Evolutionary conservation across 805 yeast species (phyloP), one percentile per base, ranked within the genome.

Genomic region (Nakazawaea wyomingensis): DNA sequence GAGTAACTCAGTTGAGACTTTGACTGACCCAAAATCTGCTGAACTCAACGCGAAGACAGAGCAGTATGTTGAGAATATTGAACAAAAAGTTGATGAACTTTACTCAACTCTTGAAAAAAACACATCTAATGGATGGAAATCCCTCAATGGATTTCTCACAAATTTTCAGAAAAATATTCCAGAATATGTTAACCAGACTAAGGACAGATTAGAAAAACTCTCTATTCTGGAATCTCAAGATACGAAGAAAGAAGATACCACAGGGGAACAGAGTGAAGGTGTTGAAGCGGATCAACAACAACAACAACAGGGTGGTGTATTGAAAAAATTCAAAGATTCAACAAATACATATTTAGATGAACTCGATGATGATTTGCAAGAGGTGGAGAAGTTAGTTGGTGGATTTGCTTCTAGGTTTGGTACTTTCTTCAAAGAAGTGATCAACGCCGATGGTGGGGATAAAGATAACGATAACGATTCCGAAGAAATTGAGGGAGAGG

Each of bases 321-420:
- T 49, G 20, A 46, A 52, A 29, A 49, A 53, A 32, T 44, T 62
- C 28, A 60, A 57, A 29, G 59, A 57, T 36, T 61, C 68, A 48
- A 80, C 89, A 6, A 87, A 84, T 51, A 71, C 70, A 36, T 77
- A 74, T 40, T 66, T 89, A 39, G 90, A 86, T 48, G 74, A 76
- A 6, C 69, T 90, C 47, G 97, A 89, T 59, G 64, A 75, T 49
- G 82, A 80, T 51, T 67, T 90, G 36, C 96, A 85, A 51, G 68
- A 69, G 41, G 80, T 87, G 6, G 96, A 90, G 57, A 74, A 72
- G 40, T 62, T 71, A 26, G 90, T 95, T 0, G 75, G 82, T 1
- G 66, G 66, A n/a, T 79, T 75, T 53, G 76, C 79, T 14, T 59
- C 65, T 32, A 77, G 71, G 54, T 66, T 84, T 44, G 75, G 86